A percentile compares a stretch with the other conserved stretches of the same genome.
These are phyloP conservation scores for Fusarium drepaniforme DNA, from an alignment of 2,329 filamentous ascomycete species.

Conservation along the genomic window DNA sequence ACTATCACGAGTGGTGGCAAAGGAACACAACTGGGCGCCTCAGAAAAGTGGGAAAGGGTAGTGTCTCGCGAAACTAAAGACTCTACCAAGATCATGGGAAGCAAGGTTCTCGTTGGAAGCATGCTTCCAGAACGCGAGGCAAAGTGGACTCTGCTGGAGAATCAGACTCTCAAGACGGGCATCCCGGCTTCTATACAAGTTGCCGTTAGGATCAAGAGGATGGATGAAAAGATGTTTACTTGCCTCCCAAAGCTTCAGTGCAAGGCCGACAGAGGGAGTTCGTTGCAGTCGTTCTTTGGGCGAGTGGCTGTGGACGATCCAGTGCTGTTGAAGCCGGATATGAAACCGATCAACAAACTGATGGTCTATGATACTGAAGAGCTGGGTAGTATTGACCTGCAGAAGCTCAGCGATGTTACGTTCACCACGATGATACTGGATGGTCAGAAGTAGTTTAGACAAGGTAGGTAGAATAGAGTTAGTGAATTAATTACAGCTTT, in stretches of 20 bases:
- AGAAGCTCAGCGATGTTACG: conserved; percentile 8
- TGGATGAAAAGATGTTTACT: neutral
- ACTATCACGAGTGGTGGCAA: neutral
- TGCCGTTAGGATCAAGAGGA: conserved; percentile 1
- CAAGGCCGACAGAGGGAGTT: conserved; percentile 8
- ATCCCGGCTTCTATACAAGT: conserved; percentile 9
- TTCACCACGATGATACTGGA: conserved; percentile 7
- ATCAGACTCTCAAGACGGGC: conserved; percentile 6
- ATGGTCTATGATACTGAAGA: neutral
- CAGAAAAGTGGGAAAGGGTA: conserved; percentile 7
- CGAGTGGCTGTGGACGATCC: neutral
- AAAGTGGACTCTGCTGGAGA: conserved; percentile 25
- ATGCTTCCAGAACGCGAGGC: conserved; percentile 3
- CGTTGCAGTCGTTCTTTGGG: neutral
- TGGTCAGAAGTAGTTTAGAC: neutral
- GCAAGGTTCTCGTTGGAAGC: conserved; percentile 7
- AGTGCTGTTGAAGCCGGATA: neutral
- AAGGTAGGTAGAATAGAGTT: neutral
- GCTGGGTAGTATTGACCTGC: conserved; percentile 1
- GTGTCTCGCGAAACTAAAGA: conserved; percentile 4
- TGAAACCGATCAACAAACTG: neutral
- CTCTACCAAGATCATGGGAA: neutral
- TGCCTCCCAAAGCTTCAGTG: neutral
- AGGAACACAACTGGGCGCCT: neutral
- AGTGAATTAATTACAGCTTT: neutral